Conservation (phyloP, 2,329 filamentous ascomycete genomes). For the Trichophyton verrucosum region DNA sequence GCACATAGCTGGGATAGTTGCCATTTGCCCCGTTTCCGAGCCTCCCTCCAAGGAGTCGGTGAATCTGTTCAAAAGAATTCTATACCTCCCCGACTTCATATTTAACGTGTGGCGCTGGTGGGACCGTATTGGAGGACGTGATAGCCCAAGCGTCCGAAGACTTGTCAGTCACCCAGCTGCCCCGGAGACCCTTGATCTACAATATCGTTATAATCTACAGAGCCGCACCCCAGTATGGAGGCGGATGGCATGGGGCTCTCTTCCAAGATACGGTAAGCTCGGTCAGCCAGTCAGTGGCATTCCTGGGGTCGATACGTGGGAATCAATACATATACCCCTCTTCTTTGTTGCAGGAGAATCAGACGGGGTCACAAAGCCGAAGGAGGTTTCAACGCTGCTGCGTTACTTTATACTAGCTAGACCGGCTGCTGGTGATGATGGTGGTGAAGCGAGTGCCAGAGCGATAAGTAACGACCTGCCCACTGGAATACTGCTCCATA, state of each 20-base stretch:
- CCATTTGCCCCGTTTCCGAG: slow-evolving; percentile 63
- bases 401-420: slow-evolving; percentile 16
- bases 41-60: slow-evolving; percentile 46
- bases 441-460: neutral
- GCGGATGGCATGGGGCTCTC: slow-evolving; percentile 61
- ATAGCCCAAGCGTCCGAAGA: slow-evolving; percentile 66
- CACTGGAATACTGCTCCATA: slow-evolving; percentile 1
- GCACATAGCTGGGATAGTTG: slow-evolving; percentile 62
- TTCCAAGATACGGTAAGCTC: slow-evolving; percentile 48
- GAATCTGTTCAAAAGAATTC: slow-evolving; percentile 42
- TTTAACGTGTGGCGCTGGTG: slow-evolving; percentile 67
- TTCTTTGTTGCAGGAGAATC: slow-evolving; percentile 66
- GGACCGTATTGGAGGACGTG: slow-evolving; percentile 64
- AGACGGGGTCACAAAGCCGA: slow-evolving; percentile 63
- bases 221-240: slow-evolving; percentile 72
- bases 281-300: slow-evolving; percentile 50
- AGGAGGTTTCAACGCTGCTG: slow-evolving; percentile 57
- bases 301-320: slow-evolving; percentile 60
- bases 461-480: neutral
- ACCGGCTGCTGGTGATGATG: neutral
- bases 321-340: slow-evolving; percentile 57
- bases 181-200: slow-evolving; percentile 30
- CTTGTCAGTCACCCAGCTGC: slow-evolving; percentile 45
- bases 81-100: slow-evolving; percentile 52
- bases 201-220: slow-evolving; percentile 54